Evolutionary conservation across 306 rosid genomes (phyloP), one percentile per base, ranked within the genome.

Genomic region (Prunus davidiana): DNA sequence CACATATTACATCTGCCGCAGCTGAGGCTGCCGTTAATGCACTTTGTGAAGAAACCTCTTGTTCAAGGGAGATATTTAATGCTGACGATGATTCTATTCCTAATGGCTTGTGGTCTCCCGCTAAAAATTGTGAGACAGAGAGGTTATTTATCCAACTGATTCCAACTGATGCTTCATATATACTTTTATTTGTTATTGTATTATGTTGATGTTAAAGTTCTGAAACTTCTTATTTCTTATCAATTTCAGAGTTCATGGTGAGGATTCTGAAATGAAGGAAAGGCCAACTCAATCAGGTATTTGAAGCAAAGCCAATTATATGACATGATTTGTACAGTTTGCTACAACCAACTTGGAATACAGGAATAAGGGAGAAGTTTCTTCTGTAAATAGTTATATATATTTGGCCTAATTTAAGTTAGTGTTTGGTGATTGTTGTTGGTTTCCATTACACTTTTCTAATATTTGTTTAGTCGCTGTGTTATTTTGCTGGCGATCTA

Each of bases 21-120:
- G 97, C 98, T 63, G 88, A 84, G 77, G 98, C 98, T 79, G 89
- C 97, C 43, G 77, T 89, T 75, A 76, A 81, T 67, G 89, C 90
- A 41, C 87, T 95, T 54, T 89, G 97, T 84, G 92, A 92, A 47
- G 97, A 95, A 76, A 84, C 82, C 79, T 75, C 64, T 72, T 88
- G 80, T 78, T 86, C 97, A 49, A 83, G 85, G 86, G 98, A 90
- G 69, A 87, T 91, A 81, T 88, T 95, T 81, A 87, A 84, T 55
- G 86, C 76, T 75, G 91, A 84, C 73, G 87, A 85, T 18, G 86
- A 79, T 73, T 78, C 50, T 80, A 70, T 81, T 78, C 69, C 84
- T 72, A 67, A 74, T 77, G 90, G 83, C 65, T 28, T 61, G 57
- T 45, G 54, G 49, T 61, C 79, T 56, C 73, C 84, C 67, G 22